Base-by-base conservation (phyloP, 2,329 filamentous ascomycete species). In the Aureobasidium sp. region DNA sequence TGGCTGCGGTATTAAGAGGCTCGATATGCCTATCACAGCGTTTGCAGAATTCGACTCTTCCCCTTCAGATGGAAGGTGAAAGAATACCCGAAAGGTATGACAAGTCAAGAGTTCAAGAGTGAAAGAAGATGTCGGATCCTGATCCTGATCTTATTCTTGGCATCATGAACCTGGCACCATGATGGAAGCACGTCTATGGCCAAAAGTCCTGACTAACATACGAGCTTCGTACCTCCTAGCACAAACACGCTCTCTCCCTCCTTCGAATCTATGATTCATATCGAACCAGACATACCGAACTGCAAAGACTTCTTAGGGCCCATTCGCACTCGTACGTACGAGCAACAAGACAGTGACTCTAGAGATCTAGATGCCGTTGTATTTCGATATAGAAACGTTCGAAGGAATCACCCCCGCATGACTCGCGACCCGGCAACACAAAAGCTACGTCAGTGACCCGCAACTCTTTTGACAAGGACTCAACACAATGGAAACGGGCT, bases 381-480 rank as follows among this genome's bases (percentile, higher is more conserved):
- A 2, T 35, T 57, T 27, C 19, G n/a, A 43, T 57, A 45, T 27
- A 46, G 33, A 29, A n/a, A 25, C 53, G 40, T 57, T 57, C 40
- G 9, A 25, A 46, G 27, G 21, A 35, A 27, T 19, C 27, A 10
- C 8, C 29, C 4, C 11, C 46, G 23, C 53, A 55, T 55, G 51
- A 55, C 51, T 55, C 51, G 38, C 27, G 4, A 33, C n/a, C 37
- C 9, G 25, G 21, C 21, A 42, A 6, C 35, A 54, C 23, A 31
- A 27, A 9, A 27, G 33, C 23, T 54, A 43, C 51, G 51, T 55
- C 51, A 55, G 37, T 10, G 51, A 43, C 51, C 51, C 51, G 51
- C 51, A 55, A 23, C 51, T 29, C n/a, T 29, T n/a, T 13, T 31
- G 17, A 19, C 40, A 45, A 19, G 8, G 2, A 15, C 53, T 46